Evolutionary conservation across 1,284 basidiomycete genomes (phyloP), one percentile per base, ranked within the genome.

Genomic region (Tremellales sp.): DNA sequence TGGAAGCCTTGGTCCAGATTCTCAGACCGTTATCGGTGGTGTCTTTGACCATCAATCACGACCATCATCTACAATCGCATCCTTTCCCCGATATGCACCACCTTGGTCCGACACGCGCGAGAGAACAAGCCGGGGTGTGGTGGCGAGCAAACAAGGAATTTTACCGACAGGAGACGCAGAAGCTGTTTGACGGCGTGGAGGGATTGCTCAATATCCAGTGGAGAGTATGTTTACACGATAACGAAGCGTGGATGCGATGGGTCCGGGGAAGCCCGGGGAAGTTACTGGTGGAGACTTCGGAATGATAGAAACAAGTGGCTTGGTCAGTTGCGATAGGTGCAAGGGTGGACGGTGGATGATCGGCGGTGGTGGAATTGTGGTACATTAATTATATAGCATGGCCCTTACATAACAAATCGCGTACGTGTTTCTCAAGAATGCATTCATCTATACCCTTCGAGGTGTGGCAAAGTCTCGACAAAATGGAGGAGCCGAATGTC

Each of bases 71-170:
- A 7, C 27, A 21, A 7, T 13, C 18, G 6, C 24, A 39, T 25
- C 37, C 37, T 8, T 39, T 39, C 37, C 37, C 37, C 16, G 37
- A 39, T 25, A 39, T 39, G 14, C 37, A 25, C 7, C 37, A 39
- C 16, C 21, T 39, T 16, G 37, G 37, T 39, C 18, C 24, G 6
- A 24, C 37, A 18, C 22, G 7, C 6, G 18, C 37, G 6, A 39
- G 22, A 18, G 24, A 26, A 9, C 7, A 39, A 6, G 37, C 24
- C 18, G 21, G 21, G 7, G 21, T 39, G 8, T 39, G 37, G 37
- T 39, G 37, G 37, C 13, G 27, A 8, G 7, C 24, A 25, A 21
- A 39, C 24, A 39, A 39, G 24, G 19, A 6, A 8, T 39, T 24
- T 18, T 39, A 39, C 22, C 13, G 9, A 7, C 8, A 39, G 14